Conservation (phyloP, 1,284 basidiomycete genomes). For the Apiotrichum sp. region DNA sequence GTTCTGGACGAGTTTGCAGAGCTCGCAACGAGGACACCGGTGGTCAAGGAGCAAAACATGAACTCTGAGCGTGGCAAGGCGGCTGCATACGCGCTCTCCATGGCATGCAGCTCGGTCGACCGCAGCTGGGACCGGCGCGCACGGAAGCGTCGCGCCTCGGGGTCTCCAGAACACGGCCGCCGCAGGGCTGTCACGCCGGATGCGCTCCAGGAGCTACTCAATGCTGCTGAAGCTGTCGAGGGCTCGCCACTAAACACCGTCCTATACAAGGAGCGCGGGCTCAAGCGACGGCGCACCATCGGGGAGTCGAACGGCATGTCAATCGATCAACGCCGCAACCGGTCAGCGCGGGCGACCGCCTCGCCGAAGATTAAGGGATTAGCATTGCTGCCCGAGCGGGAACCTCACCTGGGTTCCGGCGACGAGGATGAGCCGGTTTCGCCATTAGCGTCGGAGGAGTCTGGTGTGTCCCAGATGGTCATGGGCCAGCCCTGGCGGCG, state of each 20-base stretch:
- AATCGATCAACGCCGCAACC: conserved; percentile 8
- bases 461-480: conserved; percentile 16
- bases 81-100: conserved; percentile 19
- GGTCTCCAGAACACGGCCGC: conserved; percentile 17
- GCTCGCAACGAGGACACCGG: conserved; percentile 39
- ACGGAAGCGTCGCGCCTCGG: conserved; percentile 27
- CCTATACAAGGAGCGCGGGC: conserved; percentile 20
- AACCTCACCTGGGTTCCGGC: conserved; percentile 3
- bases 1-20: conserved; percentile 43
- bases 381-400: conserved; percentile 14
- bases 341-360: conserved; percentile 1
- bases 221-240: conserved; percentile 41
- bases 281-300: conserved; percentile 40
- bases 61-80: conserved; percentile 9
- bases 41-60: conserved; percentile 16
- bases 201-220: conserved; percentile 36
- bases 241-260: conserved; percentile 36
- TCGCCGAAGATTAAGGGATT: conserved; percentile 21
- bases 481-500: conserved; percentile 10
- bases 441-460: conserved; percentile 17
- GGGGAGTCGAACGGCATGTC: conserved; percentile 11
- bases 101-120: conserved; percentile 23
- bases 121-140: conserved; percentile 10
- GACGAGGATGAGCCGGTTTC: conserved; percentile 23
- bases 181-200: conserved; percentile 29